Evolutionary conservation across 352 stramenopile species (phyloP), one percentile per base, ranked within the genome.

Genomic region (Globisporangium spinosum): DNA sequence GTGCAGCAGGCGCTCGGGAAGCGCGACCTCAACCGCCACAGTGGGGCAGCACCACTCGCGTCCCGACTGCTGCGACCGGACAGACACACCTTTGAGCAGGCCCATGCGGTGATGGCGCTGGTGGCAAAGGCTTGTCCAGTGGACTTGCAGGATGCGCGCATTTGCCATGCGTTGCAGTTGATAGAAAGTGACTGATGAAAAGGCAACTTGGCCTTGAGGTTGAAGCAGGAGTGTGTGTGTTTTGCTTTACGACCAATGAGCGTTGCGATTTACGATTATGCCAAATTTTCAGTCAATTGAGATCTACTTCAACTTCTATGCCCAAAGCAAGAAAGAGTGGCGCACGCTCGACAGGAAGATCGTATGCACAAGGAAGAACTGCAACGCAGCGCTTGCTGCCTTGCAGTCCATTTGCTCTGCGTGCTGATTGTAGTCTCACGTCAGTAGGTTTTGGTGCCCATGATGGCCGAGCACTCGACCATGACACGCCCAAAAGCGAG

Each of bases 1-100:
- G 70, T 84, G 4, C 70, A 77, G 55, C 70, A 77, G 35, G 75
- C 75, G 0, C 62, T 89, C 9, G 80, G 81, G n/a, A 79, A 73
- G 20, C 78, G 79, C 8, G 47, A 60, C 20, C 25, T 58, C 17
- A 23, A 68, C 1, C 22, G 43, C 23, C n/a, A 29, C 49, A 23
- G 51, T 17, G 35, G 35, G 3, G 40, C 15, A n/a, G 17, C 70
- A 2, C n/a, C 58, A 4, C 70, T 75, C 38, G 65, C 49, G 55
- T 74, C 78, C 2, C 67, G 76, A 0, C 71, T 90, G 8, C 43
- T 71, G 27, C 77, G 82, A 0, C 67, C 70, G 17, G 77, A 87
- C 59, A 67, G 54, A 40, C 69, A 29, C 65, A 82, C 29, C n/a
- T 74, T 71, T 71, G 75, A 70, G 32, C 58, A 57, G 15, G 65